Percentiles rank a stretch among this genome's conserved stretches.
Conservation (phyloP, 2,329 filamentous ascomycete genomes). For the Trichoderma lentiforme region DNA sequence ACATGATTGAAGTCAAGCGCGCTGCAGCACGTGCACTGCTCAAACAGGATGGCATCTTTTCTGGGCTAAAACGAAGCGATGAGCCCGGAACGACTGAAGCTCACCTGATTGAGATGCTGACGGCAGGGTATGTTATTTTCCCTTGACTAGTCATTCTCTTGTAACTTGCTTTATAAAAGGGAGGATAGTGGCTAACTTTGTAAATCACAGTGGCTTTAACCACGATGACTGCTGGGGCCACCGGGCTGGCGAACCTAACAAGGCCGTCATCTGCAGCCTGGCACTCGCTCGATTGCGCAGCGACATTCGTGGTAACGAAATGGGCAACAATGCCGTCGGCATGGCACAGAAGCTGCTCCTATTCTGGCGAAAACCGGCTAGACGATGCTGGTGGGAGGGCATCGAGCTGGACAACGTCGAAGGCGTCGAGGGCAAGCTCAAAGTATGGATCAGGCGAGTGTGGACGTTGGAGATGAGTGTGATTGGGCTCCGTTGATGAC, state of each 20-base stretch:
- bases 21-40: conserved; percentile 84
- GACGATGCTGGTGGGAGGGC: conserved; percentile 98
- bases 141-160: background rate
- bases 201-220: conserved; percentile 74
- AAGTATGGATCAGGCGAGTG: conserved; percentile 96
- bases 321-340: conserved; percentile 76
- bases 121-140: conserved; percentile 71
- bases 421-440: conserved; percentile 85
- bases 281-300: conserved; percentile 89
- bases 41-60: conserved; percentile 91
- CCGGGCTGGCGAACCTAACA: conserved; percentile 94
- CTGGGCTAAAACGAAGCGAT: conserved; percentile 88
- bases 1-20: conserved; percentile 96
- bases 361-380: conserved; percentile 96
- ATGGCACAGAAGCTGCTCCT: conserved; percentile 98
- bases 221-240: conserved; percentile 95
- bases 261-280: conserved; percentile 96
- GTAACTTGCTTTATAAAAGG: background rate
- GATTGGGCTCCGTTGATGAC: conserved; percentile 69
- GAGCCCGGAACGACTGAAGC: conserved; percentile 96
- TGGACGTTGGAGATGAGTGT: conserved; percentile 99
- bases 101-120: conserved; percentile 98
- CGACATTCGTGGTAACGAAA: conserved; percentile 78
- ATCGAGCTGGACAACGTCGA: conserved; percentile 87
- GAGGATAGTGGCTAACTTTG: background rate